Evolutionary conservation across 305 asterid genomes (phyloP).

Genomic region (Stenogyne calaminthoides): DNA sequence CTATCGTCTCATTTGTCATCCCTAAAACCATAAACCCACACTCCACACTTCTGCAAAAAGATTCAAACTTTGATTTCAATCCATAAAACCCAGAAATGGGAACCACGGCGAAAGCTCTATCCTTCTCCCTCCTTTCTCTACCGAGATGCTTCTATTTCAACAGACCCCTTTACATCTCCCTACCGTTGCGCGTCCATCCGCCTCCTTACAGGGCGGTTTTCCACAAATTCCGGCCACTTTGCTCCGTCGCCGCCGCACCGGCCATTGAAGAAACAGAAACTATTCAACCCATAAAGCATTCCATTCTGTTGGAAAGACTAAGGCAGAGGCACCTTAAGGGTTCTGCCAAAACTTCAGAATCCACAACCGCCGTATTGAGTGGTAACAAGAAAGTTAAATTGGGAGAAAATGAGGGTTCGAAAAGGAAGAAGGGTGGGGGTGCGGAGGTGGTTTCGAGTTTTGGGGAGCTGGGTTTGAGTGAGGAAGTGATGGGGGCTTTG

Average conservation of each 20-base stretch:
- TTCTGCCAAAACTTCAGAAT: slow-evolving; percentile 37
- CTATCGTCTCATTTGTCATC: slow-evolving; percentile 19
- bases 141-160: slow-evolving; percentile 51
- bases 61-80: slow-evolving; percentile 16
- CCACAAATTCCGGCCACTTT: slow-evolving; percentile 70
- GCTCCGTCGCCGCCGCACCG: slow-evolving; percentile 47
- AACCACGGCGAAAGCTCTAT: slow-evolving; percentile 61
- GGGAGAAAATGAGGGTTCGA: slow-evolving; percentile 46
- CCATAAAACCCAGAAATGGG: slow-evolving; percentile 47
- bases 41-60: slow-evolving; percentile 8
- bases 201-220: slow-evolving; percentile 42
- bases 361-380: slow-evolving; percentile 25
- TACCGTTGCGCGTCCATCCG: slow-evolving; percentile 22
- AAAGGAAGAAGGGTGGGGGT: slow-evolving; percentile 49
- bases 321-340: slow-evolving; percentile 87
- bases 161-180: slow-evolving; percentile 37
- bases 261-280: slow-evolving; percentile 37
- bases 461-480: slow-evolving; percentile 83
- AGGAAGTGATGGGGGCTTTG: slow-evolving; percentile 76
- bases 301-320: slow-evolving; percentile 77
- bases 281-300: slow-evolving; percentile 70
- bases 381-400: slow-evolving; percentile 27
- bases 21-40: slow-evolving; percentile 35
- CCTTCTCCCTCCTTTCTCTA: slow-evolving; percentile 54
- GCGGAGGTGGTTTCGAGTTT: slow-evolving; percentile 60